Conservation (phyloP, 192 early-diverging fungal species). For the Umbelopsis sp. region DNA sequence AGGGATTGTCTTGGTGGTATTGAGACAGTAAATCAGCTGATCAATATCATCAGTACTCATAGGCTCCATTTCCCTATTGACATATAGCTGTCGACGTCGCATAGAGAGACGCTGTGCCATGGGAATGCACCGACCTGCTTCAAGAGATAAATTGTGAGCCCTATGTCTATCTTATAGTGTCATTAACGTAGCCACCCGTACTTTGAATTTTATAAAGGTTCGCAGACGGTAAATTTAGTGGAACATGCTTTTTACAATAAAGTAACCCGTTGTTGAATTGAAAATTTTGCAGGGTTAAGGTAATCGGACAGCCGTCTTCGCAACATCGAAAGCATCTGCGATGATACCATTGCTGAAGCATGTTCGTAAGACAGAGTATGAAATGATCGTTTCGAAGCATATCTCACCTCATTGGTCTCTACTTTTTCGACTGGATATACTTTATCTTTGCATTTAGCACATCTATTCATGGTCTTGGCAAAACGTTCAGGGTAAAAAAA, state of each 20-base stretch:
- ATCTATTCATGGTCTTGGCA: background rate
- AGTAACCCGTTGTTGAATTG: slow-evolving; percentile 4
- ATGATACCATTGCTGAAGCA: slow-evolving; percentile 6
- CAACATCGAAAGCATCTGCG: background rate
- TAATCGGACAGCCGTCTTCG: background rate
- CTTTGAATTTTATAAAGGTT: background rate
- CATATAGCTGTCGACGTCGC: no score
- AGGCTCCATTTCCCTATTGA: background rate
- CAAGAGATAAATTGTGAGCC: no score
- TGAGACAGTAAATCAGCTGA: background rate
- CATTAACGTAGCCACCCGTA: background rate
- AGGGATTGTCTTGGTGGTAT: background rate
- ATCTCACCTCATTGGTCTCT: slow-evolving; percentile 12
- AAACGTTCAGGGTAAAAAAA: background rate
- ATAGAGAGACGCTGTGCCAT: no score
- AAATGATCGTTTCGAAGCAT: background rate
- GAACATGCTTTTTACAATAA: slow-evolving; percentile 14
- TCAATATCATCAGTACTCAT: background rate
- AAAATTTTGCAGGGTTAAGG: slow-evolving; percentile 9
- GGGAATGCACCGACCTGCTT: no score
- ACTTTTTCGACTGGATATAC: slow-evolving; percentile 15
- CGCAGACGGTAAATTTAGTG: background rate
- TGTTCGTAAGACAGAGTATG: no score
- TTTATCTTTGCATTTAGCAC: background rate
- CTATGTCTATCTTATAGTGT: background rate